A percentile compares a stretch with the other conserved stretches of the same genome.
Evolutionary conservation across 2,329 filamentous ascomycete species (phyloP).

Genomic region (Alternaria viburni): DNA sequence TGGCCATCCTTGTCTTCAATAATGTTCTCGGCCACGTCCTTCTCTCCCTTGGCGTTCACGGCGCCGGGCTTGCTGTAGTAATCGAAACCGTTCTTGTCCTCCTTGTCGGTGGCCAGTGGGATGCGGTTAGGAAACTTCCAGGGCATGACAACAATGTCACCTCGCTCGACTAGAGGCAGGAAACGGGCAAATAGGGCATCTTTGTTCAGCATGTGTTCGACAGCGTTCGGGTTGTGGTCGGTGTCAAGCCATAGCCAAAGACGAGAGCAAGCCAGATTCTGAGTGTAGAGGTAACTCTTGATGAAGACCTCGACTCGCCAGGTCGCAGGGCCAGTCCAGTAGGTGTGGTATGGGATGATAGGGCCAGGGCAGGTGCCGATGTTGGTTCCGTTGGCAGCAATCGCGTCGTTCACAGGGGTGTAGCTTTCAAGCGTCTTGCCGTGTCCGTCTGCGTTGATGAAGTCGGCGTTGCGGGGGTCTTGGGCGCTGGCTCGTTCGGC

Average conservation of each 20-base stretch:
- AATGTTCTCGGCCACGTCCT: constrained; percentile 58
- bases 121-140: constrained; percentile 63
- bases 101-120: constrained; percentile 56
- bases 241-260: constrained; percentile 63
- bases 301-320: constrained; percentile 64
- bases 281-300: constrained; percentile 64
- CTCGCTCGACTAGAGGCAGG: constrained; percentile 60
- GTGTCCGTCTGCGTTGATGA: constrained; percentile 51
- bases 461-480: constrained; percentile 52
- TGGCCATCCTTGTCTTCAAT: constrained; percentile 57
- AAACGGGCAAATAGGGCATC: constrained; percentile 62
- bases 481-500: constrained; percentile 50
- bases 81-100: constrained; percentile 57
- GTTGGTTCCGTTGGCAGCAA: constrained; percentile 46
- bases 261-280: constrained; percentile 62
- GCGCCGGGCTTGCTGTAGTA: constrained; percentile 58
- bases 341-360: constrained; percentile 63
- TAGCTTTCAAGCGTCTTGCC: constrained; percentile 49
- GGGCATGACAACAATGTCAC: constrained; percentile 58
- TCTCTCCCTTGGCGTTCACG: constrained; percentile 51
- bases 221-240: constrained; percentile 58
- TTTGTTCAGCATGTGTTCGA: constrained; percentile 58
- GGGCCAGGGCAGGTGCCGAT: constrained; percentile 61
- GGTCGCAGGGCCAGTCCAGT: constrained; percentile 64
- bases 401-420: constrained; percentile 44